phyloP scores from a whole-genome alignment of 306 rosid species.

The Benincasa hispida region DNA sequence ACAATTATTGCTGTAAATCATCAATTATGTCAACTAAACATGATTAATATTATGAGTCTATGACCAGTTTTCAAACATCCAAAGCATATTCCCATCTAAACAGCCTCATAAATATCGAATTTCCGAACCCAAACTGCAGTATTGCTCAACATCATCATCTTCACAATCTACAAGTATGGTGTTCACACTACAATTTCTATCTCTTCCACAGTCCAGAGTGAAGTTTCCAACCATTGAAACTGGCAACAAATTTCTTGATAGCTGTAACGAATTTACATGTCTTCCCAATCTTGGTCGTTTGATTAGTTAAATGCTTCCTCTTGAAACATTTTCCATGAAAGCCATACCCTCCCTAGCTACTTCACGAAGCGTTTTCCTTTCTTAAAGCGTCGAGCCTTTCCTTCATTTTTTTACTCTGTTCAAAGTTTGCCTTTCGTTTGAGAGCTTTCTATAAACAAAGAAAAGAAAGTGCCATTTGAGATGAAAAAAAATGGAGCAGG shows the following conservation, averaged over 20 bases:
- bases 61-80: not conserved
- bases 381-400: conserved; percentile 54
- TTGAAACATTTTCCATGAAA: not conserved
- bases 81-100: not conserved
- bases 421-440: conserved; percentile 91
- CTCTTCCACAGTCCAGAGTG: not conserved
- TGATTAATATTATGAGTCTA: not conserved
- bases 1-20: not conserved
- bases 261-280: not conserved
- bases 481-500: not conserved
- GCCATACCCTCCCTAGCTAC: conserved; percentile 10
- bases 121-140: not conserved
- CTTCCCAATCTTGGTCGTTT: not conserved
- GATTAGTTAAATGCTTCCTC: not conserved
- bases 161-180: not conserved
- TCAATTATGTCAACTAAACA: not conserved
- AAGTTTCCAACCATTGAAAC: not conserved
- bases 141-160: not conserved
- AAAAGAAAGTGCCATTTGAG: not conserved
- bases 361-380: conserved; percentile 45
- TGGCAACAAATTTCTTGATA: not conserved
- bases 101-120: not conserved
- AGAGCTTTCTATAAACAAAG: conserved; percentile 58
- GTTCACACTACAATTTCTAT: not conserved
- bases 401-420: conserved; percentile 66